Evolutionary conservation across 2,329 filamentous ascomycete genomes (phyloP), one percentile per base, ranked within the genome.

Genomic region (Epichloe sibirici): DNA sequence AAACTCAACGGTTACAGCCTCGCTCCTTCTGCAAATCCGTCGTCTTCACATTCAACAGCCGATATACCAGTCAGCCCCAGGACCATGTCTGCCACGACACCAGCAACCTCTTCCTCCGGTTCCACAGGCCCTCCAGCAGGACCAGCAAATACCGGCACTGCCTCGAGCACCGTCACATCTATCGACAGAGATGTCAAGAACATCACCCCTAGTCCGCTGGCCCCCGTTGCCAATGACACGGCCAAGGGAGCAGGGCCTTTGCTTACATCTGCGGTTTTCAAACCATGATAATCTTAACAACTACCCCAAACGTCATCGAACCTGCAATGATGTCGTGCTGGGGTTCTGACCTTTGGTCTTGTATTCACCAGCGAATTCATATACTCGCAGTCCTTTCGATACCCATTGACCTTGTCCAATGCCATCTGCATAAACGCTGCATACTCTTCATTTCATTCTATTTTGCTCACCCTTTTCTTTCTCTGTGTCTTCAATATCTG

Each of bases 241-340:
- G 39, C 8, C 21, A 38, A 48, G 15, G 59, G 58, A 6, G 59
- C 62, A 21, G 64, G 64, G 23, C 65, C 76, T 25, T 70, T 77
- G 49, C 69, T 80, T 45, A 73, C 74, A 45, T 73, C 68, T 45
- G 74, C 74, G 42, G 75, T 78, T 38, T 78, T 78, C 62, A 69
- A 70, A 51, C 72, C 74, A 44, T 66, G 57, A 64, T 51, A 9
- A 13, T 37, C 0, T 23, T 45, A 13, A 8, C 6, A 15, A 45
- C 28, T 8, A 8, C 28, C 28, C 7, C 28, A 28, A 28, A 28
- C 28, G 28, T 28, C 28, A 28, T 8, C 7, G 7, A 28, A 28
- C 28, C 28, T 28, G 8, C 28, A 34, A n/a, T 15, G 21, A 4
- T 9, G 21, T 45, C 13, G 42, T 23, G 42, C 12, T 34, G 15